phyloP scores from a whole-genome alignment of 2,329 filamentous ascomycete genomes.

The Curvularia lunata region DNA sequence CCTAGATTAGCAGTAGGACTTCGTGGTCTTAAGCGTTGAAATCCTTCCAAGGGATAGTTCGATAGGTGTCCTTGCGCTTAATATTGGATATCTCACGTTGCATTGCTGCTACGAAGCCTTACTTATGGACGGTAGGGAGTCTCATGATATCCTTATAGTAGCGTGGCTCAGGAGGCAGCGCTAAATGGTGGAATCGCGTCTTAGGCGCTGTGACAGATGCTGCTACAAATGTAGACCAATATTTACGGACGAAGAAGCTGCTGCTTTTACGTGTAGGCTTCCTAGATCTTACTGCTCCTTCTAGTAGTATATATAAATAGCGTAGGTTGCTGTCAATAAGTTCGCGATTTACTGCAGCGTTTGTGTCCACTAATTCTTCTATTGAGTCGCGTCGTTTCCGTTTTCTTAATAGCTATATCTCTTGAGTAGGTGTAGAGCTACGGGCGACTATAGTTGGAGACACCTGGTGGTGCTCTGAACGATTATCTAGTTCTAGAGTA shows the following conservation, averaged over 20 bases:
- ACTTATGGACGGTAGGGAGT: constrained; percentile 12
- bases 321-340: constrained; percentile 16
- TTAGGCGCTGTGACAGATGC: constrained; percentile 15
- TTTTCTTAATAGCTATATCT: constrained; percentile 10
- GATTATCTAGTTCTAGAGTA: constrained; percentile 10
- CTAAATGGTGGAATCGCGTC: constrained; percentile 14
- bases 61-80: constrained; percentile 18
- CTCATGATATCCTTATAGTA: constrained; percentile 19
- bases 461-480: constrained; percentile 2
- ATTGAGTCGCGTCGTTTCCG: too few relatives aligned
- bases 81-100: constrained; percentile 11
- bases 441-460: constrained; percentile 5
- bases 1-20: constrained; percentile 17
- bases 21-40: constrained; percentile 18
- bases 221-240: constrained; percentile 19
- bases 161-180: constrained; percentile 14
- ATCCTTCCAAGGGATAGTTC: constrained; percentile 19
- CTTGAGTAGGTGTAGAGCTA: constrained; percentile 8
- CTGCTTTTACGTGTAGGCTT: constrained; percentile 17
- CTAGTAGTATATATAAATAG: too few relatives aligned
- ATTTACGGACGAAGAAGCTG: constrained; percentile 21
- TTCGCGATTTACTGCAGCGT: constrained; percentile 13
- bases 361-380: constrained; percentile 1
- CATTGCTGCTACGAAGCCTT: constrained; percentile 20
- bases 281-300: constrained; percentile 11